phyloP scores from a whole-genome alignment of 1,284 basidiomycete genomes.

The Ceratobasidium sp. region DNA sequence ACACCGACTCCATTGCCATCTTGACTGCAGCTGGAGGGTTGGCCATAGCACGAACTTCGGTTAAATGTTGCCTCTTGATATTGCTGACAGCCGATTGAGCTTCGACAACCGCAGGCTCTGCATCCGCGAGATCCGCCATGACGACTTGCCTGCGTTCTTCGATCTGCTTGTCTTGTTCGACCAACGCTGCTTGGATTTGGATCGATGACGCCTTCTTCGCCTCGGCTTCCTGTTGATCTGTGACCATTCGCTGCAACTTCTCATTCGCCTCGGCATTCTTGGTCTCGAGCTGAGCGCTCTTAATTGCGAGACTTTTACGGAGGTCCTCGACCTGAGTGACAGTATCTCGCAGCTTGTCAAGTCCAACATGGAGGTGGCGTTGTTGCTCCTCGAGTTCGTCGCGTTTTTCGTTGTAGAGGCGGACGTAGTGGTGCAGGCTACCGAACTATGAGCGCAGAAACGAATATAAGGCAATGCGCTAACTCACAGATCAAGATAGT shows the following conservation, averaged over 20 bases:
- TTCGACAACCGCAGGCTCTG: conserved; percentile 96
- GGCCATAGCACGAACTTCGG: conserved; percentile 98
- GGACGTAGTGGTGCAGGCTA: conserved; percentile 97
- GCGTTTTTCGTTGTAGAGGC: conserved; percentile 97
- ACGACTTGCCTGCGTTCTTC: conserved; percentile 89
- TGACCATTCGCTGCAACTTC: conserved; percentile 97
- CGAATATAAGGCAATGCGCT: neutral
- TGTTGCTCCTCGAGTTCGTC: conserved; percentile 99
- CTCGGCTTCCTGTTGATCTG: conserved; percentile 98
- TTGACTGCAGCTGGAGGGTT: conserved; percentile 99
- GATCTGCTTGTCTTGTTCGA: conserved; percentile 91
- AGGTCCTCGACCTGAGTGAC: conserved; percentile 97
- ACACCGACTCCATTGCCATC: conserved; percentile 98
- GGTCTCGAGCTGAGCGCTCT: conserved; percentile 90
- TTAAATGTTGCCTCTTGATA: conserved; percentile 96
- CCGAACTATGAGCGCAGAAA: conserved; percentile 44
- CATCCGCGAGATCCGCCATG: conserved; percentile 95
- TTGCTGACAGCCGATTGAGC: conserved; percentile 96
- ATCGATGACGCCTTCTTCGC: conserved; percentile 97
- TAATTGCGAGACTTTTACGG: conserved; percentile 93
- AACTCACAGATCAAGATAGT: conserved; percentile 98
- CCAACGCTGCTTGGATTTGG: conserved; percentile 92
- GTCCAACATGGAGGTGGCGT: conserved; percentile 96
- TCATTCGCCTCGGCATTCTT: conserved; percentile 97
- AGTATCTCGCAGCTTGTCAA: conserved; percentile 96